Evolutionary conservation across 495 filamentous ascomycete genomes (phyloP), one percentile per base, ranked within the genome.

Genomic region (Hyaloscypha variabilis): DNA sequence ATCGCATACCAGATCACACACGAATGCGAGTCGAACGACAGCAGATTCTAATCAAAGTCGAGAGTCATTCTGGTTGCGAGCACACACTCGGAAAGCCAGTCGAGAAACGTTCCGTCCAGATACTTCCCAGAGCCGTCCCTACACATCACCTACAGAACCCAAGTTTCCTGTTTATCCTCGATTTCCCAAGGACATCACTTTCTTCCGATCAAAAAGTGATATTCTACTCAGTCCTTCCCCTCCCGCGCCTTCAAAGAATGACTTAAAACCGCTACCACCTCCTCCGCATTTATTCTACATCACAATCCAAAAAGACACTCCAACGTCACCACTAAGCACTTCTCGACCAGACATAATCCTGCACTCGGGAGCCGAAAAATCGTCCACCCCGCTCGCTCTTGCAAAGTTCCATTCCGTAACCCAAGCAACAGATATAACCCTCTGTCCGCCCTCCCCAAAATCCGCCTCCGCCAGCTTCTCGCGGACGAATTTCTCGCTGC

Each of bases 211-310:
- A 13, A 62, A 60, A 52, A 26, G 52, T 14, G 67, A 58, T 36
- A 63, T 65, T 6, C 26, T 62, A 13, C 34, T 69, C 17, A 29
- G 31, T 29, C 62, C 67, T 31, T 65, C 62, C 23, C 42, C 62
- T 10, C 67, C 67, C 1, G 57, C 67, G 0, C 58, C 57, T 23
- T 54, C 63, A 39, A 31, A 63, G n/a, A 62, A 67, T 28, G 68
- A 70, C 36, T 6, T 61, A n/a, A 70, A 70, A 54, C 64, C 64
- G 8, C 57, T 67, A 6, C 68, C 68, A 10, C 28, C 56, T 52
- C 56, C 64, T 42, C 64, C 64, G 8, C 68, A 29, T 59, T 58
- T 67, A 3, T 65, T 70, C 50, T 65, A 67, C 21, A 62, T 70
- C 29, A 64, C 64, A 6, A 21, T 70, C 2, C 31, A 62, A 25